These are phyloP conservation scores for Pezicula radicicola DNA, from an alignment of 2,329 filamentous ascomycete genomes.

Conservation along the genomic window DNA sequence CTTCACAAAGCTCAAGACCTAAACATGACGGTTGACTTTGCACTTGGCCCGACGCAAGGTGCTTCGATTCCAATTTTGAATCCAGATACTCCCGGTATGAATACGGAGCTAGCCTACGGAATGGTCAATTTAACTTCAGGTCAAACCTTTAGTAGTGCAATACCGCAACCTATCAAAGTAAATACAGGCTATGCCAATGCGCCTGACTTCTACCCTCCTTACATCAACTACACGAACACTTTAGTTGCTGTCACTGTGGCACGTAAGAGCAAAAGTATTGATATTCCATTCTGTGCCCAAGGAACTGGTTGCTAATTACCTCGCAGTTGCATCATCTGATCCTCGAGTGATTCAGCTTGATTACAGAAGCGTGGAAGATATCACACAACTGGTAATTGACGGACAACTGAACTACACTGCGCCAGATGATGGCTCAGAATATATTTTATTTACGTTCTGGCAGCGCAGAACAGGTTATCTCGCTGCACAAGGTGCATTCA, in stretches of 20 bases:
- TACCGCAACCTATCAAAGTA: too few species aligned
- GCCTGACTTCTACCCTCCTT: too few species aligned
- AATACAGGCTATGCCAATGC: too few species aligned
- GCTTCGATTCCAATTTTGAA: not conserved
- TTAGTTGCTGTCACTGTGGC: too few species aligned
- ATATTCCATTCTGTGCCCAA: too few species aligned
- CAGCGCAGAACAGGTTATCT: conserved; percentile 4
- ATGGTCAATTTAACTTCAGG: not conserved
- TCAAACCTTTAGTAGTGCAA: not conserved
- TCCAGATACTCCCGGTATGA: not conserved
- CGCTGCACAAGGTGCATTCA: conserved; percentile 5
- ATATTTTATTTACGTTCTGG: conserved; percentile 4
- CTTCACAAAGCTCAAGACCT: not conserved
- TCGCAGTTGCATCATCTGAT: too few species aligned
- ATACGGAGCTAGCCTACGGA: not conserved
- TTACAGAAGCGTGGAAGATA: not conserved
- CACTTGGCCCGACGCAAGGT: not conserved
- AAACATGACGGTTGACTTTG: not conserved
- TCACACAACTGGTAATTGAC: not conserved
- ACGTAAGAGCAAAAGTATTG: too few species aligned
- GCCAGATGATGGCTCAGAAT: conserved; percentile 3
- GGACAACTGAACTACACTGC: conserved; percentile 2
- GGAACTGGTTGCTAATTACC: too few species aligned
- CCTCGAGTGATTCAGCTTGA: not conserved
- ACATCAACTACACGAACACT: too few species aligned